Base-by-base conservation (phyloP, 495 filamentous ascomycete genomes). In the Physcia stellaris region DNA sequence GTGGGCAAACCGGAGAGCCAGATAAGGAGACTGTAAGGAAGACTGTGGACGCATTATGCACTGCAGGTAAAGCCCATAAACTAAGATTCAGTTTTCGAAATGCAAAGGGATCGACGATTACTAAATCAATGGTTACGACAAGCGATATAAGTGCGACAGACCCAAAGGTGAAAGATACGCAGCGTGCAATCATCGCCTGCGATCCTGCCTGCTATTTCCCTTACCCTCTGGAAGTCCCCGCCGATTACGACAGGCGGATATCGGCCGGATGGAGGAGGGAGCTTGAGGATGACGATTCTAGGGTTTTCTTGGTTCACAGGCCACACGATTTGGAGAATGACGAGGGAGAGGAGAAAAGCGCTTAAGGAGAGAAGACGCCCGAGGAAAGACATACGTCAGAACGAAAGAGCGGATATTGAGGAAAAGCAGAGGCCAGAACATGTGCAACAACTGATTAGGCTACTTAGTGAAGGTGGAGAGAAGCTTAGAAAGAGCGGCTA, bases 51-150 rank as follows among this genome's bases (percentile, higher is more conserved):
- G 53, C 61, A 19, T 53, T 88, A 37, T 59, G 81, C 30, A 66
- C 70, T 43, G 56, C 61, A 9, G 70, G 73, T 12, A 73, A 67
- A 39, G 56, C 86, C 13, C 62, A 63, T 13, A 71, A 75, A 37
- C 43, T 78, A 16, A 67, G 64, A 0, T 86, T 92, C 48, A 67
- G 63, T 29, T 80, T 80, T 43, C 64, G 58, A 43, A 64, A 65
- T 31, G 57, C 45, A 18, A 62, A 66, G 34, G 75, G 75, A 2
- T 46, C 66, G 13, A 60, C 66, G 50, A 59, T 66, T n/a, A 76
- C 67, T 10, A 77, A 66, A 42, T 63, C 54, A 9, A 63, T 83
- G 17, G 39, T 83, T 15, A 58, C 59, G 6, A 60, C 60, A 30
- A 50, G 61, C 9, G 59, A 68, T 11, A 54, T 77, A 17, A 41